Percentiles rank a stretch among this genome's conserved stretches.
phyloP scores from a whole-genome alignment of 495 filamentous ascomycete genomes.

The Annulohypoxylon moriforme region DNA sequence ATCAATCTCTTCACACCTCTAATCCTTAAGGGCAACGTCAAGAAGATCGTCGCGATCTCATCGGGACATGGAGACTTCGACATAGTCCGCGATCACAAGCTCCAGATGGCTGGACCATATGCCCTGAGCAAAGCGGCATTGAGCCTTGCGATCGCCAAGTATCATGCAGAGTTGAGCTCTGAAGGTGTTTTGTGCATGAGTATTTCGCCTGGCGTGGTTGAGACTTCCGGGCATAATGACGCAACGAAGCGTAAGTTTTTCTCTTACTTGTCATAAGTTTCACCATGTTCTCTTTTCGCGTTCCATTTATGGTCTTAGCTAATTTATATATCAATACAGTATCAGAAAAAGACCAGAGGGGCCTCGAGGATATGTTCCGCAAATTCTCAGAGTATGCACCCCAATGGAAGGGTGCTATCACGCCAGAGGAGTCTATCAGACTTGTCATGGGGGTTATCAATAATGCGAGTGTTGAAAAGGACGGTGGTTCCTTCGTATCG shows the following conservation, averaged over 20 bases:
- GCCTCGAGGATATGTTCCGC: conserved; percentile 41
- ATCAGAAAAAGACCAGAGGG: conserved; percentile 52
- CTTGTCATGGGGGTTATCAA: conserved; percentile 53
- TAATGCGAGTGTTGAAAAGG: conserved; percentile 59
- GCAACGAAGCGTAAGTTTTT: conserved; percentile 23
- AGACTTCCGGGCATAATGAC: conserved; percentile 43
- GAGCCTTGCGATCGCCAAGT: conserved; percentile 59
- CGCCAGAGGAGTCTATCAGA: conserved; percentile 57
- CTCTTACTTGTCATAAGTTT: background rate
- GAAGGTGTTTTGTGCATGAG: conserved; percentile 64
- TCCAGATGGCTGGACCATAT: conserved; percentile 46
- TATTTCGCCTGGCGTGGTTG: conserved; percentile 63
- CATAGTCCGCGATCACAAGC: conserved; percentile 37
- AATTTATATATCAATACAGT: conserved; percentile 37
- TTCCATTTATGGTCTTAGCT: background rate
- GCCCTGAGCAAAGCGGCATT: conserved; percentile 57
- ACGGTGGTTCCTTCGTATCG: conserved; percentile 65
- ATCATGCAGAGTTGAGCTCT: conserved; percentile 57
- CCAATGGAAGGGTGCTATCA: conserved; percentile 59
- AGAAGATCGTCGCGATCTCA: conserved; percentile 68
- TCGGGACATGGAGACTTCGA: conserved; percentile 58
- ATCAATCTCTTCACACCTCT: conserved; percentile 67
- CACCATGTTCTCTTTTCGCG: too few relatives aligned
- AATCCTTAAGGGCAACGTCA: conserved; percentile 58
- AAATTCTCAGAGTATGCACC: conserved; percentile 60